A percentile compares a stretch with the other conserved stretches of the same genome.
Evolutionary conservation across 2,329 filamentous ascomycete genomes (phyloP).

Genomic region (Hortaea werneckii): DNA sequence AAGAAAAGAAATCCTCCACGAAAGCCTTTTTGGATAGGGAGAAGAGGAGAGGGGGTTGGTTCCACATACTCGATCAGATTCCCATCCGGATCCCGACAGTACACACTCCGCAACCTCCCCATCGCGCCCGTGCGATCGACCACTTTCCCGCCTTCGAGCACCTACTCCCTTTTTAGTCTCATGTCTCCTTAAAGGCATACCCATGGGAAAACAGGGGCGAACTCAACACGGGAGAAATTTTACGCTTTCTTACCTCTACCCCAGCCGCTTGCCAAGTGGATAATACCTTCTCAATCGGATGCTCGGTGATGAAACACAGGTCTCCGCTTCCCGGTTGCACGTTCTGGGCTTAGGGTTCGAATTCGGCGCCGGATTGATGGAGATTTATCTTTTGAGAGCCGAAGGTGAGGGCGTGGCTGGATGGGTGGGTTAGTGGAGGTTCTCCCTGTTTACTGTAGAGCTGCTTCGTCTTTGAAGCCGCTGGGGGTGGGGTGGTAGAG

Average conservation of each 20-base stretch:
- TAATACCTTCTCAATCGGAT: conserved; percentile 40
- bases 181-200: no score
- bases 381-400: conserved; percentile 53
- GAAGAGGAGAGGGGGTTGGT: no score
- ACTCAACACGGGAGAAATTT: no score
- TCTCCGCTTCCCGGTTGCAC: conserved; percentile 49
- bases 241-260: conserved; percentile 33
- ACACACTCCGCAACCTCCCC: conserved; percentile 47
- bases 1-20: no score
- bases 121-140: conserved; percentile 48
- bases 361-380: conserved; percentile 48
- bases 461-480: neutral
- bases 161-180: conserved; percentile 9
- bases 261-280: conserved; percentile 32
- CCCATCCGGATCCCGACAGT: conserved; percentile 51
- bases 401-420: conserved; percentile 46
- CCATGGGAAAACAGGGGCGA: no score
- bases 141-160: conserved; percentile 39
- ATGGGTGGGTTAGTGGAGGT: conserved; percentile 5
- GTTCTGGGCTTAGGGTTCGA: conserved; percentile 47
- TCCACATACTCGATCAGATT: conserved; percentile 50
- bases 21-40: no score
- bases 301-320: conserved; percentile 48
- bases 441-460: conserved; percentile 21
- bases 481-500: no score